A percentile compares a stretch with the other conserved stretches of the same genome.
Conservation (phyloP, 2,329 filamentous ascomycete genomes). For the Colletotrichum falcatum region DNA sequence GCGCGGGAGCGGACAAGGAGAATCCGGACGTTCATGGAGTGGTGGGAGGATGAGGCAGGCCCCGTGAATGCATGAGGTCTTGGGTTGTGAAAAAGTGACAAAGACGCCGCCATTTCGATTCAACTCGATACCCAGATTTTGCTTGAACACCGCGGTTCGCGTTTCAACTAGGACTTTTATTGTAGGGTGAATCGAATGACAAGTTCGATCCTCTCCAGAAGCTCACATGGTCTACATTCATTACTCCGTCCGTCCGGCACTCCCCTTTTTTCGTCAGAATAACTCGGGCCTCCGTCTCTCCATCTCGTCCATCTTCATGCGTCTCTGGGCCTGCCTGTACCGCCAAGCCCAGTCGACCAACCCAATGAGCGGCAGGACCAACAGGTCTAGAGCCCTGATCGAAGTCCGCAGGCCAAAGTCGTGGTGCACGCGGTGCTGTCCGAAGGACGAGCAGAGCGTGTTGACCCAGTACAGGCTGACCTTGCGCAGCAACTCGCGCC, state of each 20-base stretch:
- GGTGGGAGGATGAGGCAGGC: constrained; percentile 67
- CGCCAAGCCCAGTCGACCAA: constrained; percentile 36
- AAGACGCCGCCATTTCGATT: constrained; percentile 26
- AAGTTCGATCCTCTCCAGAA: background rate
- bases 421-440: constrained; percentile 25
- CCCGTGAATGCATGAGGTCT: constrained; percentile 17
- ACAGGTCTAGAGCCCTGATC: constrained; percentile 27
- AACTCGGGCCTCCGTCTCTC: background rate
- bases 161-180: constrained; percentile 21
- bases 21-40: constrained; percentile 64
- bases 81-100: background rate
- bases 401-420: constrained; percentile 35
- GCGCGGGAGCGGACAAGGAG: constrained; percentile 66
- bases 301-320: background rate
- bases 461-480: constrained; percentile 32
- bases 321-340: constrained; percentile 23
- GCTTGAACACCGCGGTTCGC: constrained; percentile 6
- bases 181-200: constrained; percentile 4
- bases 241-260: background rate
- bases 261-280: background rate
- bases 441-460: constrained; percentile 31
- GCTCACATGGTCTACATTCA: background rate
- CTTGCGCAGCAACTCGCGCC: constrained; percentile 31
- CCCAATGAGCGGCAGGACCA: constrained; percentile 31
- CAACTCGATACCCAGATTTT: constrained; percentile 37